A percentile compares a stretch with the other conserved stretches of the same genome.
Conservation (phyloP, 306 rosid species). For the Sophora flavescens region DNA sequence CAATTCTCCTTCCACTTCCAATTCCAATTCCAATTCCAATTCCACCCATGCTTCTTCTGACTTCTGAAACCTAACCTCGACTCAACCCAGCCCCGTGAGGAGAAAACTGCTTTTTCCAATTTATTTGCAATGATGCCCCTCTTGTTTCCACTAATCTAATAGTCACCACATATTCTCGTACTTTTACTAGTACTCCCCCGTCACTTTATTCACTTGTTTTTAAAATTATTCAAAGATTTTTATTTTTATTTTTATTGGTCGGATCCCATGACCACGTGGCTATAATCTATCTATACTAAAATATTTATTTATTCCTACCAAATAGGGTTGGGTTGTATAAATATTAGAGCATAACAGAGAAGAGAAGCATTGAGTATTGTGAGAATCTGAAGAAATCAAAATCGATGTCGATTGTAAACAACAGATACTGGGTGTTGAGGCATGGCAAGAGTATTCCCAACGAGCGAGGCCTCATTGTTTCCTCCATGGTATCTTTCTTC, state of each 20-base stretch:
- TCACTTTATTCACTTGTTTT: too few relatives aligned
- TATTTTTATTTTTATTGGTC: too few relatives aligned
- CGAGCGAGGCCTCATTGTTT: constrained; percentile 80
- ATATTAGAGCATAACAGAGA: too few relatives aligned
- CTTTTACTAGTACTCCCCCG: too few relatives aligned
- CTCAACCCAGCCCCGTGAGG: not conserved
- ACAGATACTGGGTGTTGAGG: constrained; percentile 83
- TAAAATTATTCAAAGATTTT: too few relatives aligned
- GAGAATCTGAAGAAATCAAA: not conserved
- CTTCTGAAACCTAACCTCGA: not conserved
- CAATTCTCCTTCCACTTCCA: not conserved
- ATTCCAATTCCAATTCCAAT: too few relatives aligned
- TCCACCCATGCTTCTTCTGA: not conserved
- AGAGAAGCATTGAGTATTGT: too few relatives aligned
- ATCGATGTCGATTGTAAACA: constrained; percentile 37
- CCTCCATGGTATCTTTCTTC: constrained; percentile 62
- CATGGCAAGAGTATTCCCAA: constrained; percentile 96
- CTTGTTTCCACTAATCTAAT: not conserved
- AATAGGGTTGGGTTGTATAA: too few relatives aligned
- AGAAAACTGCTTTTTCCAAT: not conserved
- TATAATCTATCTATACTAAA: too few relatives aligned
- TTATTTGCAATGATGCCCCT: constrained; percentile 35
- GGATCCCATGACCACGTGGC: too few relatives aligned
- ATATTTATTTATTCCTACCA: too few relatives aligned
- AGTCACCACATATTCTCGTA: too few relatives aligned